Evolutionary conservation across 306 rosid genomes (phyloP), one percentile per base, ranked within the genome.

Genomic region (Malus domestica): DNA sequence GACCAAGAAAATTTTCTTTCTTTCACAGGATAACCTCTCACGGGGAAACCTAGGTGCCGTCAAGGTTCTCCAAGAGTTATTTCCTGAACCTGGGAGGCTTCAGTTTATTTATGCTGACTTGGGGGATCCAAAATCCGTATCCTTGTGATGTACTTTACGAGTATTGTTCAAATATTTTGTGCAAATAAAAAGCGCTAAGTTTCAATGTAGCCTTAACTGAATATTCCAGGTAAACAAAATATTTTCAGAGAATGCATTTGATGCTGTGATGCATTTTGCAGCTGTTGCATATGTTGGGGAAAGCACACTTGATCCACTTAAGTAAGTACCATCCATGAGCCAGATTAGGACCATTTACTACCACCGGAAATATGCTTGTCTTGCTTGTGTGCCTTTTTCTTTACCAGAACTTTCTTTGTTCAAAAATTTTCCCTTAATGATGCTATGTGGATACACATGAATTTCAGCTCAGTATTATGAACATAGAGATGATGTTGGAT

Each of bases 201-300:
- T 9, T 61, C 76, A 68, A 70, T 61, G 91, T 86, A 70, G 38
- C 78, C 96, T 90, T 94, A 72, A 91, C 91, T 71, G 74, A 76
- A 73, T 18, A 72, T 76, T 90, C 72, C 86, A 94, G 98, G 97
- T 96, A 46, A 73, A 89, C 75, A 92, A 90, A 90, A 88, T 96
- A 78, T 96, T 96, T 83, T 80, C 87, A 6, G 97, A 90, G 87
- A 96, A 96, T 80, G 90, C 91, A 54, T 96, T 96, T 83, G 97
- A 96, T 86, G 99, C 99, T 42, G 98, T 96, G 76, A 96, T 96
- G 88, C 99, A 96, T 88, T 96, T 96, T 82, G 99, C 99, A 45
- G 98, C 99, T 27, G 98, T 96, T 72, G 99, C 99, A 42, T 96
- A 96, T 81, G 99, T 96, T 6, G 98, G 99, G 78, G 99, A 96